Evolutionary conservation across 1,139 yeast species (phyloP).

Genomic region (Magnusiomyces tetraspermus): DNA sequence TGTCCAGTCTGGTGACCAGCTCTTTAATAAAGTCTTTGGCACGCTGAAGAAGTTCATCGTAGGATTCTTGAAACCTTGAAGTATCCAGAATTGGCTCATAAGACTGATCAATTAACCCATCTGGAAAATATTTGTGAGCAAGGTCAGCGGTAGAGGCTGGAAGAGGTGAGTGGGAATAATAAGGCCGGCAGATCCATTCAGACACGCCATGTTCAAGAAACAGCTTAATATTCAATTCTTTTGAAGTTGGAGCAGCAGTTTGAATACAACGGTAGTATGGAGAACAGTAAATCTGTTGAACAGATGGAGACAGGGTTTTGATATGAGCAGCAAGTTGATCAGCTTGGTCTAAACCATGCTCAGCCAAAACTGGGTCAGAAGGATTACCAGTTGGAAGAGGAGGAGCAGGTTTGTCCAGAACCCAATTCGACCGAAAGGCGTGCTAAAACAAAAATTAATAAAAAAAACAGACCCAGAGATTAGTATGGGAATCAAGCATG

Average conservation of each 20-base stretch:
- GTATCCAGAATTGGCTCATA: conserved; percentile 43
- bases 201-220: conserved; percentile 45
- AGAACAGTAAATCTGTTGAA: conserved; percentile 59
- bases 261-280: conserved; percentile 89
- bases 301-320: conserved; percentile 31
- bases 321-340: conserved; percentile 53
- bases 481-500: background rate
- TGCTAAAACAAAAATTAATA: conserved; percentile 34
- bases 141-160: conserved; percentile 4
- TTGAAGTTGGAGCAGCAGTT: conserved; percentile 64
- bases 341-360: conserved; percentile 75
- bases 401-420: conserved; percentile 47
- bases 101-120: conserved; percentile 30
- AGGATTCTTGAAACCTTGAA: conserved; percentile 61
- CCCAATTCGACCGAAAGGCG: conserved; percentile 77
- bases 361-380: conserved; percentile 71
- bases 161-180: conserved; percentile 18
- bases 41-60: conserved; percentile 51
- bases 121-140: background rate
- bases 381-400: conserved; percentile 75
- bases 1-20: conserved; percentile 46
- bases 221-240: conserved; percentile 45
- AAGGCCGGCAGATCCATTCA: conserved; percentile 23
- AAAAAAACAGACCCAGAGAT: background rate
- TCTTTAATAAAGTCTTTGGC: conserved; percentile 41